These are phyloP conservation scores for Strobilomyces confusus DNA, from an alignment of 768 basidiomycete genomes.

Conservation along the genomic window DNA sequence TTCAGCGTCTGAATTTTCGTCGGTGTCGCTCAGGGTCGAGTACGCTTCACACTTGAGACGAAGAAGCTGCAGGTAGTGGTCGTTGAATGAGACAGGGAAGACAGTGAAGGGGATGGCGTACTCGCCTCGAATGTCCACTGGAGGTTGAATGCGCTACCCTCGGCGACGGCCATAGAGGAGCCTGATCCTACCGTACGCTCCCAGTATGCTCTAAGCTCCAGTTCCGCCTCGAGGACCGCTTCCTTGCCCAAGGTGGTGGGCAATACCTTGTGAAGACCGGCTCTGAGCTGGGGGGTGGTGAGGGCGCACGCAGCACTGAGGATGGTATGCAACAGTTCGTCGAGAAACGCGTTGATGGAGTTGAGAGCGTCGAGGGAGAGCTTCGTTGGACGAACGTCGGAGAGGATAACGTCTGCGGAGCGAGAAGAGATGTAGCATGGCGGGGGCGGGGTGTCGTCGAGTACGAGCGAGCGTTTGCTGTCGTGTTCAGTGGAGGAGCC, in stretches of 20 bases:
- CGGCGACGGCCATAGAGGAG: slow-evolving; percentile 31
- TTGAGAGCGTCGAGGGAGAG: slow-evolving; percentile 75
- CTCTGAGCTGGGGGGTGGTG: slow-evolving; percentile 68
- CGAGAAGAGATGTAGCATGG: slow-evolving; percentile 77
- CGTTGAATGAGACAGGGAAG: slow-evolving; percentile 7
- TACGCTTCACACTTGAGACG: slow-evolving; percentile 87
- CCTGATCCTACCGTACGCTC: slow-evolving; percentile 53
- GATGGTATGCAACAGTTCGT: slow-evolving; percentile 77
- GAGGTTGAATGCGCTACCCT: slow-evolving; percentile 62
- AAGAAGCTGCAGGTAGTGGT: slow-evolving; percentile 47
- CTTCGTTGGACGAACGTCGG: slow-evolving; percentile 88
- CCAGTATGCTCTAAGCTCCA: slow-evolving; percentile 88
- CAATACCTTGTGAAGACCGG: slow-evolving; percentile 64
- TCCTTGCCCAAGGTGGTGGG: slow-evolving; percentile 87
- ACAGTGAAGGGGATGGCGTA: background rate
- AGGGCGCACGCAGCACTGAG: slow-evolving; percentile 65
- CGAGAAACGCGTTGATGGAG: slow-evolving; percentile 75
- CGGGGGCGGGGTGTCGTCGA: slow-evolving; percentile 31
- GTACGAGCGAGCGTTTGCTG: slow-evolving; percentile 10
- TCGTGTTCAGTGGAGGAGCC: slow-evolving; percentile 39
- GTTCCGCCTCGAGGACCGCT: slow-evolving; percentile 87
- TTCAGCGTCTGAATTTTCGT: slow-evolving; percentile 70
- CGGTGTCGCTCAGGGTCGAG: slow-evolving; percentile 76
- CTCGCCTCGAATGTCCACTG: slow-evolving; percentile 74
- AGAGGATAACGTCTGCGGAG: slow-evolving; percentile 88